Evolutionary conservation across 148 eudicot genomes (phyloP).

Genomic region (Tetragonia tetragonoides): DNA sequence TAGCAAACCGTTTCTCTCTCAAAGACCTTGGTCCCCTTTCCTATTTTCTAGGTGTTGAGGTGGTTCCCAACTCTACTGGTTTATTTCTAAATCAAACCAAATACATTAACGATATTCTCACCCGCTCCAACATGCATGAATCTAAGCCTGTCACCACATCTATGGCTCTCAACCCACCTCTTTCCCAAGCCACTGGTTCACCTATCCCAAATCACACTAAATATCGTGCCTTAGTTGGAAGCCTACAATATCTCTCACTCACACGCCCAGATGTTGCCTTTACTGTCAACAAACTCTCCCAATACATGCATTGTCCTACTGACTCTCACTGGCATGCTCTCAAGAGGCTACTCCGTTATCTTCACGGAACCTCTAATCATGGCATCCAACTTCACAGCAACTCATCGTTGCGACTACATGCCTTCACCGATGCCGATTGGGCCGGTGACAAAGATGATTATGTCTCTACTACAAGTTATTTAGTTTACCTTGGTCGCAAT

Average conservation of each 20-base stretch:
- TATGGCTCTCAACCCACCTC: neutral
- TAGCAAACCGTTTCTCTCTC: neutral
- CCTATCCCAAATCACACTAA: neutral
- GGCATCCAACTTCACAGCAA: neutral
- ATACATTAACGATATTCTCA: neutral
- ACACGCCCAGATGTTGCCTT: too few species aligned
- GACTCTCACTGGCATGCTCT: neutral
- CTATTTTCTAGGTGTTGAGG: too few species aligned
- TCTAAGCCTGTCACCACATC: neutral
- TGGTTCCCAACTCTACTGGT: neutral
- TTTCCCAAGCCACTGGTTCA: neutral
- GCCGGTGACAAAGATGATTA: neutral
- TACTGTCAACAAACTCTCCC: too few species aligned
- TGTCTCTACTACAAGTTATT: neutral
- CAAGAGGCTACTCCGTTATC: neutral
- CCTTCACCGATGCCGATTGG: too few species aligned
- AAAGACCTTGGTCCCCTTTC: neutral
- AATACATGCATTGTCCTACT: neutral
- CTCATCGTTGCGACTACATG: neutral
- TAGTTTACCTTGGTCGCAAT: conserved; percentile 5
- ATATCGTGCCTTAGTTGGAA: neutral
- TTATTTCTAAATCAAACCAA: neutral
- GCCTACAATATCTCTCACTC: too few species aligned
- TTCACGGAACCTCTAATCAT: neutral
- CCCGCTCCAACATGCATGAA: neutral